Base-by-base conservation (phyloP, 371 early-diverging fungal species). In the Mortierella sp. region DNA sequence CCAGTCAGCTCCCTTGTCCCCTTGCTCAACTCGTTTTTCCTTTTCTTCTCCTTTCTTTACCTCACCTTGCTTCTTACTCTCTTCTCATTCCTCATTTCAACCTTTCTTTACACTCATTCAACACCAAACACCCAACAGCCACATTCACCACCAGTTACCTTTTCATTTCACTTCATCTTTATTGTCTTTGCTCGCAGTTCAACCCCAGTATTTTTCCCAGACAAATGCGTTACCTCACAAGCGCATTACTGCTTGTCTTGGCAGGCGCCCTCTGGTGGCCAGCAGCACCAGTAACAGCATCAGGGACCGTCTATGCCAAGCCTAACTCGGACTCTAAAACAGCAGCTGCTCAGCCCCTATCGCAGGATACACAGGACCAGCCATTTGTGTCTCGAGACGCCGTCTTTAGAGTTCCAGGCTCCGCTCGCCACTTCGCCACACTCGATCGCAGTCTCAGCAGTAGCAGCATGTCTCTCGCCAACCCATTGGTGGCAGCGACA, bases 381-480 rank as follows among this genome's bases (percentile, higher is more conserved):
- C 8, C 52, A 10, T 9, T 52, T n/a, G 1, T 10, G 1, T 19
- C 34, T 61, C 61, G 22, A 37, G 39, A 34, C 34, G 61, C 61
- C 22, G 34, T 61, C 34, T 61, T 61, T 61, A 61, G 61, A 61
- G 61, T 9, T 37, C 61, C 61, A 37, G 22, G 61, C 61, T 34
- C 58, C 16, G 34, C 19, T 22, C 8, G 19, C 34, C 61, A 61
- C 7, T 39, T 61, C 39, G 8, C 37, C 6, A 22, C 61, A 61
- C 61, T 61, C 37, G 61, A 61, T 34, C 61, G 61, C 22, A 2
- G 37, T 37, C 2, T 61, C 19, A 22, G 37, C 19, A 61, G 22
- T 44, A 66, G 47, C 29, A 64, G 29, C 11, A 72, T 75, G 61
- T 71, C 79, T 13, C 29, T 71, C 4, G 80, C 85, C 26, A 77